A percentile compares a stretch with the other conserved stretches of the same genome.
phyloP scores from a whole-genome alignment of 148 eudicot species.

The Gaultheria prostrata region DNA sequence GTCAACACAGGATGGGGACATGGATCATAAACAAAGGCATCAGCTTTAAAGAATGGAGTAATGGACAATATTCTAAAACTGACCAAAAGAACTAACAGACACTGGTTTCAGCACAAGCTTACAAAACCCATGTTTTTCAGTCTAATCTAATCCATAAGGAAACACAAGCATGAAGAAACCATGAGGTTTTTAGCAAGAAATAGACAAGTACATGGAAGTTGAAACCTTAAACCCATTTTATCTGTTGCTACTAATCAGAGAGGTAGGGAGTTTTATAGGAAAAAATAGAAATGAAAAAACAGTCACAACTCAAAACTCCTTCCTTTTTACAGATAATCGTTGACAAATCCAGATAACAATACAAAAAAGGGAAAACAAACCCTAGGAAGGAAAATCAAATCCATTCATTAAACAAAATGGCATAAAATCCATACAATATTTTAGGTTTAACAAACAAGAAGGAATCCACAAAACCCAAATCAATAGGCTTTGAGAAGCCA shows the following conservation, averaged over 20 bases:
- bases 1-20: neutral
- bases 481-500: constrained; percentile 7
- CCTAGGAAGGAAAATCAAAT: constrained; percentile 2
- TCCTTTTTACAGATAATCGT: neutral
- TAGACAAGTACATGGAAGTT: neutral
- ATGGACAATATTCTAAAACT: constrained; percentile 6
- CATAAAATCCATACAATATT: neutral
- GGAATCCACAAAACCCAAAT: constrained; percentile 7
- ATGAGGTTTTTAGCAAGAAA: neutral
- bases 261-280: neutral
- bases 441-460: constrained; percentile 1
- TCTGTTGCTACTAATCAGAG: constrained; percentile 7
- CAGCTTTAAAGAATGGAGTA: neutral
- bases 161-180: neutral
- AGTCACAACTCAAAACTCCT: neutral
- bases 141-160: constrained; percentile 14
- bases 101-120: neutral
- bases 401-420: neutral
- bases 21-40: neutral
- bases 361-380: neutral
- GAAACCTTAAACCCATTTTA: neutral
- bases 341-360: neutral
- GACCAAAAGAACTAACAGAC: neutral
- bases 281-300: neutral
- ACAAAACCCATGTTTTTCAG: neutral